These are phyloP conservation scores for Leishmania aethiopica DNA, from an alignment of 208 protist genomes.

Conservation along the genomic window DNA sequence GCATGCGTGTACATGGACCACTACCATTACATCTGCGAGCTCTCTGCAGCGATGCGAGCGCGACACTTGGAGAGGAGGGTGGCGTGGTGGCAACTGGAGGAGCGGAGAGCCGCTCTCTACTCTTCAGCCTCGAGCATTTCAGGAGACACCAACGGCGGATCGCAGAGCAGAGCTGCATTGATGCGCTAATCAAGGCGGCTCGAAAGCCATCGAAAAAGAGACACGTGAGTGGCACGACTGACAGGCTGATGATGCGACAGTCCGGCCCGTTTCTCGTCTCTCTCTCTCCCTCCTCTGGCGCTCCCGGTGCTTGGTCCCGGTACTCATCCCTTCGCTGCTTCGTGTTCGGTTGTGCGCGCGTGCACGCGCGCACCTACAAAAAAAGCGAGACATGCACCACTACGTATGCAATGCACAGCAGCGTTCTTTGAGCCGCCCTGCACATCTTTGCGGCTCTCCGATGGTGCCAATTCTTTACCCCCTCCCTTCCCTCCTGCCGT, in stretches of 20 bases:
- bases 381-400: background rate
- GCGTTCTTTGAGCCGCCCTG: background rate
- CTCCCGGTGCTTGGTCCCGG: background rate
- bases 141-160: background rate
- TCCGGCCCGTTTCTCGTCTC: background rate
- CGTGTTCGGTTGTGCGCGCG: background rate
- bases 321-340: background rate
- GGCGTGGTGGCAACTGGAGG: background rate
- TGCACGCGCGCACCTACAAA: background rate
- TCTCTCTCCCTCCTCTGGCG: background rate
- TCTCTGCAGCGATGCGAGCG: background rate
- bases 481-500: background rate
- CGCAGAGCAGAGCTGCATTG: background rate
- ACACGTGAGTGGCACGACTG: background rate
- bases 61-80: background rate
- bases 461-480: background rate
- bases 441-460: background rate
- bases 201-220: background rate
- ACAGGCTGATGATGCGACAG: background rate
- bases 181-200: background rate
- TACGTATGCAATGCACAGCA: background rate
- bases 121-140: background rate
- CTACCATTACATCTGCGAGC: background rate
- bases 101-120: background rate
- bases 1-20: background rate